A percentile compares a stretch with the other conserved stretches of the same genome.
Conservation (phyloP, 495 filamentous ascomycete species). For the Hyaloscypha variabilis region DNA sequence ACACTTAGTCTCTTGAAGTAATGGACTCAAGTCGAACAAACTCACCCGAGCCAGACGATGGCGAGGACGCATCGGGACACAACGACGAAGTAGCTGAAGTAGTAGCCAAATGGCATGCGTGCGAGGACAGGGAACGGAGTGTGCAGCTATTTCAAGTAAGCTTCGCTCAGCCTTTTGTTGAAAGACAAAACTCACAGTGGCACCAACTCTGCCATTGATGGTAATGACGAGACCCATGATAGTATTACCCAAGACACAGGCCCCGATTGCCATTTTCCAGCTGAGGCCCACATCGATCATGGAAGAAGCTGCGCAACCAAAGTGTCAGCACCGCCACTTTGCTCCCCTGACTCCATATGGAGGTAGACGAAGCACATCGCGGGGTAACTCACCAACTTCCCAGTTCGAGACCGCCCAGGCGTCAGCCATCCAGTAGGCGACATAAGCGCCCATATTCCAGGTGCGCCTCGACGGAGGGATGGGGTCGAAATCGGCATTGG, state of each 20-base stretch:
- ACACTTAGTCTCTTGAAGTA: constrained; percentile 15
- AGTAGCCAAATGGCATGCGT: constrained; percentile 70
- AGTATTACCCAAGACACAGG: constrained; percentile 64
- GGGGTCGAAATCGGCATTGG: constrained; percentile 51
- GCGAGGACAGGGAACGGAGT: constrained; percentile 69
- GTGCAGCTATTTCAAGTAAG: constrained; percentile 45
- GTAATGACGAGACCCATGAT: constrained; percentile 65
- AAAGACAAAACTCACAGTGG: constrained; percentile 36
- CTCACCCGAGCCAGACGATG: constrained; percentile 66
- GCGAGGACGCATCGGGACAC: constrained; percentile 66
- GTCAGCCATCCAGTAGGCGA: constrained; percentile 67
- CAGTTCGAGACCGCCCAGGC: constrained; percentile 62
- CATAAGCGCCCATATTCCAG: constrained; percentile 43
- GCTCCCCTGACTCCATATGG: neutral
- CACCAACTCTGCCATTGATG: constrained; percentile 63
- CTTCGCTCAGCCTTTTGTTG: constrained; percentile 13
- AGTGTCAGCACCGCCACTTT: constrained; percentile 9
- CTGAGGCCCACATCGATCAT: constrained; percentile 63
- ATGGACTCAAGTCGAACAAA: constrained; percentile 8
- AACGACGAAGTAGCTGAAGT: constrained; percentile 67
- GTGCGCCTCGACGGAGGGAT: constrained; percentile 45
- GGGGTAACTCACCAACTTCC: constrained; percentile 49
- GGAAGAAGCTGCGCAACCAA: constrained; percentile 40
- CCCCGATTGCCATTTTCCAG: constrained; percentile 61
- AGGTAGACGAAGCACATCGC: constrained; percentile 3